phyloP scores from a whole-genome alignment of 2,329 filamentous ascomycete species.

The Trichophyton equinum region DNA sequence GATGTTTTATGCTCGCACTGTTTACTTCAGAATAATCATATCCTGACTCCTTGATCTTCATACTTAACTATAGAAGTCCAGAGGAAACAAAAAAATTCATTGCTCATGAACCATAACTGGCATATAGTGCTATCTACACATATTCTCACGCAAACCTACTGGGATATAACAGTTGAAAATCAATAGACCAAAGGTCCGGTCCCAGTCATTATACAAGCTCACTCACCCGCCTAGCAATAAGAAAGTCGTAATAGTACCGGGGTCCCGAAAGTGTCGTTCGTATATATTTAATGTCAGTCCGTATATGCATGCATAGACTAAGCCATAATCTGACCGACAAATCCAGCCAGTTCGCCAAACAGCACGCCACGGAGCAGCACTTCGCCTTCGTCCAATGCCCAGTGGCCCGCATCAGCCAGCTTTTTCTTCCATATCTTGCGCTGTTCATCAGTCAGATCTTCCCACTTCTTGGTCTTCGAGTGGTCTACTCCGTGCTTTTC shows the following conservation, averaged over 20 bases:
- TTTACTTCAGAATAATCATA: no score
- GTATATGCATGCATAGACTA: not conserved
- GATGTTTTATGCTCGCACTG: no score
- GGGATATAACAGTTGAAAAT: not conserved
- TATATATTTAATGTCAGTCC: not conserved
- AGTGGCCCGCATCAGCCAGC: slow-evolving; percentile 59
- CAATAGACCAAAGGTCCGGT: not conserved
- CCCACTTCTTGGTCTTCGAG: slow-evolving; percentile 42
- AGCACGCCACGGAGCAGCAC: slow-evolving; percentile 62
- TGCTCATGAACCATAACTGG: not conserved
- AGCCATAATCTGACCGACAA: slow-evolving; percentile 5
- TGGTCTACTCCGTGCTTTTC: not conserved
- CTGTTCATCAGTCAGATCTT: slow-evolving; percentile 53
- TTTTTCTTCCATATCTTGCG: slow-evolving; percentile 56
- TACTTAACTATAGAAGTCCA: not conserved
- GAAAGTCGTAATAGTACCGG: not conserved
- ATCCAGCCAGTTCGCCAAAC: slow-evolving; percentile 56
- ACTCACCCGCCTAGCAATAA: not conserved
- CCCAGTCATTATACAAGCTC: not conserved
- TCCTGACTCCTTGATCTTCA: no score
- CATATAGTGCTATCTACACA: not conserved
- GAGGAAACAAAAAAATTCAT: not conserved
- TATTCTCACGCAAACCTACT: not conserved
- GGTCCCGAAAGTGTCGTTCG: not conserved
- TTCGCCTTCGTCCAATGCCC: slow-evolving; percentile 62